Evolutionary conservation across 371 early-diverging fungal genomes (phyloP).

Genomic region (Fennellomyces sp.): DNA sequence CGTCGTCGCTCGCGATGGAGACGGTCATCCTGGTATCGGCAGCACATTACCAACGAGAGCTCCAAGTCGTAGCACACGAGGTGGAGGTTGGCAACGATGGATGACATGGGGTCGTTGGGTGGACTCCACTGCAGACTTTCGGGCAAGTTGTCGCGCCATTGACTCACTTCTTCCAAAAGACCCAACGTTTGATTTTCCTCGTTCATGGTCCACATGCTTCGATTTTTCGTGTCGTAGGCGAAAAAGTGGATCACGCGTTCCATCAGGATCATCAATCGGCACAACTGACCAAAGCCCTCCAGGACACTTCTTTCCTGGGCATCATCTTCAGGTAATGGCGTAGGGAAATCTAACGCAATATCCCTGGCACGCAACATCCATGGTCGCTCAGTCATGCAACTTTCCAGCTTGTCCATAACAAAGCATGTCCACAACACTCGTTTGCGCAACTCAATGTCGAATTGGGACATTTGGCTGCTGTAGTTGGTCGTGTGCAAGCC

Average conservation of each 20-base stretch:
- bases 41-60: slow-evolving; percentile 44
- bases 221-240: slow-evolving; percentile 31
- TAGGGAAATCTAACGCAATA: slow-evolving; percentile 40
- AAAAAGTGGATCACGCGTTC: slow-evolving; percentile 45
- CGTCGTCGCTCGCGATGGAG: slow-evolving; percentile 36
- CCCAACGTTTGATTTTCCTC: slow-evolving; percentile 41
- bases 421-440: slow-evolving; percentile 57
- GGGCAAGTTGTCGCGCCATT: slow-evolving; percentile 40
- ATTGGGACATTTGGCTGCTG: slow-evolving; percentile 46
- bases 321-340: slow-evolving; percentile 44
- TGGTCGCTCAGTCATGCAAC: slow-evolving; percentile 43
- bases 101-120: slow-evolving; percentile 20
- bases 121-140: slow-evolving; percentile 35
- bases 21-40: slow-evolving; percentile 43
- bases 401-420: slow-evolving; percentile 49
- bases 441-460: slow-evolving; percentile 49
- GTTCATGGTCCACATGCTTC: slow-evolving; percentile 34
- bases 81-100: slow-evolving; percentile 39
- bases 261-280: slow-evolving; percentile 40
- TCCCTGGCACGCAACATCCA: slow-evolving; percentile 44
- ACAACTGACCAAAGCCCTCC: slow-evolving; percentile 37
- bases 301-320: slow-evolving; percentile 28
- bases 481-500: slow-evolving; percentile 45
- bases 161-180: slow-evolving; percentile 33
- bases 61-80: slow-evolving; percentile 42